Conservation (phyloP, 1,139 yeast species). For the Nakaseomyces nivariensis region DNA sequence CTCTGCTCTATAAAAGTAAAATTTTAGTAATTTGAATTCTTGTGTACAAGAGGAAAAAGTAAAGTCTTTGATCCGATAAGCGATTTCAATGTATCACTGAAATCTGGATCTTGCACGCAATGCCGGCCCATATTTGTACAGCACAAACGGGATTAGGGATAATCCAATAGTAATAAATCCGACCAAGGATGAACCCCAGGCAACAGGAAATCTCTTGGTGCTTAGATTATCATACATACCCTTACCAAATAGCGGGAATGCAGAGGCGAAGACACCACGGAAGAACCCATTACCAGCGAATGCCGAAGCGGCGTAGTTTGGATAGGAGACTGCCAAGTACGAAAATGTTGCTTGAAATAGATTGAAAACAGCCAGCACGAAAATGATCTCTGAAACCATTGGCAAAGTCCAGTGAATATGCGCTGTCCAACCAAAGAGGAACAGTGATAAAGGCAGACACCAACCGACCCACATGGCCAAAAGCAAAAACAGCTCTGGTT, state of each 20-base stretch:
- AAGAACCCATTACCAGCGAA: slow-evolving; percentile 48
- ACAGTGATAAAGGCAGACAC: slow-evolving; percentile 13
- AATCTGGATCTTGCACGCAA: slow-evolving; percentile 21
- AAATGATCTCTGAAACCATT: slow-evolving; percentile 35
- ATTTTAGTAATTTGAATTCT: too few species aligned
- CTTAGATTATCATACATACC: slow-evolving; percentile 41
- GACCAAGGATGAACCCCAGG: slow-evolving; percentile 44
- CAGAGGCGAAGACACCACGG: slow-evolving; percentile 37
- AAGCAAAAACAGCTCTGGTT: slow-evolving; percentile 14
- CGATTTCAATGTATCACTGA: neutral
- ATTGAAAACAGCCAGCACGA: slow-evolving; percentile 34
- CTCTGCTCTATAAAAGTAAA: too few species aligned
- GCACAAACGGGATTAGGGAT: slow-evolving; percentile 39
- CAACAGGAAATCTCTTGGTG: slow-evolving; percentile 42
- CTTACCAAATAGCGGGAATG: slow-evolving; percentile 52
- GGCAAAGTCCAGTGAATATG: slow-evolving; percentile 39
- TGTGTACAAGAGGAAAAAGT: too few species aligned
- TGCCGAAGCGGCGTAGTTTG: slow-evolving; percentile 44
- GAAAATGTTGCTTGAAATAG: slow-evolving; percentile 34
- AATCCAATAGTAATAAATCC: slow-evolving; percentile 37
- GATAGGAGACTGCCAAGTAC: slow-evolving; percentile 30
- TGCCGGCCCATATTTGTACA: slow-evolving; percentile 44
- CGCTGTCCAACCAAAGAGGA: slow-evolving; percentile 37
- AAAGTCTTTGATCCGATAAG: too few species aligned
- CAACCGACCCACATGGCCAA: slow-evolving; percentile 13